These are phyloP conservation scores for Colletotrichum musicola DNA, from an alignment of 2,329 filamentous ascomycete species.

Conservation along the genomic window DNA sequence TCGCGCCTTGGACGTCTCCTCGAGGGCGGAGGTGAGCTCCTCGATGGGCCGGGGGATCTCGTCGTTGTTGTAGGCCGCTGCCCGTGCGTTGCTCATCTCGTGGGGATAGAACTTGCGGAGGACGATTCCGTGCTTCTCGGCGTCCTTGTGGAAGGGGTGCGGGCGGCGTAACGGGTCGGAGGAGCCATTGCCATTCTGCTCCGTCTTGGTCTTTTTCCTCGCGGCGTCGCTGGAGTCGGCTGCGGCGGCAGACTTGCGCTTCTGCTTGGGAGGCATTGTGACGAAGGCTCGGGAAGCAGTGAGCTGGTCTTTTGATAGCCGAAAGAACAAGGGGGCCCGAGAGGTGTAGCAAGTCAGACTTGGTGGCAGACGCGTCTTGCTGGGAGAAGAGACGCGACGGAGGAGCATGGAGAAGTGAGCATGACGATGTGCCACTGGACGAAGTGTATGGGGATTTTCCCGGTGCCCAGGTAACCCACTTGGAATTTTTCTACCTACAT, in stretches of 20 bases:
- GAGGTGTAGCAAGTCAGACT: not conserved
- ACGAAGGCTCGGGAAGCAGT: not conserved
- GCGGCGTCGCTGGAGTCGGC: slow-evolving; percentile 41
- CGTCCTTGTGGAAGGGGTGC: slow-evolving; percentile 59
- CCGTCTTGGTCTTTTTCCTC: slow-evolving; percentile 50
- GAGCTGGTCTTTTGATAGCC: not conserved
- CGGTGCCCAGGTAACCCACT: not conserved
- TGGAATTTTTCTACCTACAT: not conserved
- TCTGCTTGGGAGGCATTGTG: slow-evolving; percentile 47
- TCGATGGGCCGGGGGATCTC: slow-evolving; percentile 81
- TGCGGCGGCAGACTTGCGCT: slow-evolving; percentile 44
- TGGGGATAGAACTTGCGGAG: slow-evolving; percentile 83
- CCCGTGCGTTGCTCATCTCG: slow-evolving; percentile 87
- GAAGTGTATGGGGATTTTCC: not conserved
- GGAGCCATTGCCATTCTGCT: slow-evolving; percentile 40
- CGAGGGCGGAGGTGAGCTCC: slow-evolving; percentile 70
- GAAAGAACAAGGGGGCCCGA: not conserved
- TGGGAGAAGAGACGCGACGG: slow-evolving; percentile 18
- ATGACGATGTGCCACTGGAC: not conserved
- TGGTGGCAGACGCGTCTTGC: not conserved
- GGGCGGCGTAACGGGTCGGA: slow-evolving; percentile 56
- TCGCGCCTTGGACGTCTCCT: slow-evolving; percentile 69
- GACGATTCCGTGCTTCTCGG: slow-evolving; percentile 72
- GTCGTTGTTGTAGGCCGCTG: slow-evolving; percentile 78
- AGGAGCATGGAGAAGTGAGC: slow-evolving; percentile 5